A percentile compares a stretch with the other conserved stretches of the same genome.
phyloP scores from a whole-genome alignment of 75 land plant species.

The Cunninghamia lanceolata region DNA sequence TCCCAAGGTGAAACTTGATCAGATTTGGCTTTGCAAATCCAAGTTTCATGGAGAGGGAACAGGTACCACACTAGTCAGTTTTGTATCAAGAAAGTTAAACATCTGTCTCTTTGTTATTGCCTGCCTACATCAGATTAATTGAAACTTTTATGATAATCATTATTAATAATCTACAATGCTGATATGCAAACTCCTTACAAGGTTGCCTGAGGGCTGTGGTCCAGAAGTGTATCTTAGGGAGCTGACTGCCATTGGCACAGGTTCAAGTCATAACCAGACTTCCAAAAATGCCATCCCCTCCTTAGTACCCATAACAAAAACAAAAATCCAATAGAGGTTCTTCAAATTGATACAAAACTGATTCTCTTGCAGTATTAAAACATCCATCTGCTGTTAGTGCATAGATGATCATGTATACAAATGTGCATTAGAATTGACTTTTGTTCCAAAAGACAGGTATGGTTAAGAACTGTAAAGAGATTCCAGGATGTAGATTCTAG shows the following conservation, averaged over 20 bases:
- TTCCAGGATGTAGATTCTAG: not conserved
- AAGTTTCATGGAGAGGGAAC: too few species aligned
- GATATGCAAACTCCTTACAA: not conserved
- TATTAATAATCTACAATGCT: not conserved
- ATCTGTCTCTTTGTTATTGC: not conserved
- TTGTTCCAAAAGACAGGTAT: not conserved
- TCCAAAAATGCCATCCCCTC: too few species aligned
- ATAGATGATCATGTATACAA: too few species aligned
- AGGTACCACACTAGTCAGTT: too few species aligned
- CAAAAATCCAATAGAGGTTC: too few species aligned
- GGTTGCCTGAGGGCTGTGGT: not conserved
- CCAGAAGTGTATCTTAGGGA: too few species aligned
- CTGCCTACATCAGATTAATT: not conserved
- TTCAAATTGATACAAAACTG: not conserved
- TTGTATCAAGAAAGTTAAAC: too few species aligned
- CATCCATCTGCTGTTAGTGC: not conserved
- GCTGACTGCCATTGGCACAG: too few species aligned
- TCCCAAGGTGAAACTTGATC: too few species aligned
- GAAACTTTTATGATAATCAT: not conserved
- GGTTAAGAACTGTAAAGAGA: not conserved
- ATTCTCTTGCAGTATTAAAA: not conserved
- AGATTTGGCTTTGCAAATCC: too few species aligned
- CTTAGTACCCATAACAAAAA: too few species aligned
- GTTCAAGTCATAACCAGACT: too few species aligned
- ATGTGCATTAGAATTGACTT: not conserved